Percentiles rank a stretch among this genome's conserved stretches.
phyloP scores from a whole-genome alignment of 192 early-diverging fungal species.

The Umbelopsis isabellina region DNA sequence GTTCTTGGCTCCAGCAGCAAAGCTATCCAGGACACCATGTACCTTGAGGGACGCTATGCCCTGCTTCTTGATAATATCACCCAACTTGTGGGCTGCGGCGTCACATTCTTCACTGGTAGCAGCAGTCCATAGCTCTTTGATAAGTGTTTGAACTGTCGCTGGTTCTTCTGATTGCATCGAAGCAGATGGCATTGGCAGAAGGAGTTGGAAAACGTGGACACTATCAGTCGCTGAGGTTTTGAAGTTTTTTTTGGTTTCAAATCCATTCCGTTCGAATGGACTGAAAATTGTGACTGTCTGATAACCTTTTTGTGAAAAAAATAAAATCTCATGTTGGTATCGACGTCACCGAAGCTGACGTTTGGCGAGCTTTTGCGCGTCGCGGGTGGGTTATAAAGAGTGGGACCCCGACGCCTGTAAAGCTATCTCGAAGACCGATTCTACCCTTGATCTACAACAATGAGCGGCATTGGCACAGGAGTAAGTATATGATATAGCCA shows the following conservation, averaged over 20 bases:
- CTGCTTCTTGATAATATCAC: slow-evolving; percentile 46
- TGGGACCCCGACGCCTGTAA: slow-evolving; percentile 8
- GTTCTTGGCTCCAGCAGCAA: slow-evolving; percentile 61
- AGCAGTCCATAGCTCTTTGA: slow-evolving; percentile 47
- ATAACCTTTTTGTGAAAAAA: neutral
- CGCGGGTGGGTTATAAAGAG: neutral
- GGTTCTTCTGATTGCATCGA: slow-evolving; percentile 4
- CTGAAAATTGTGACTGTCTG: neutral
- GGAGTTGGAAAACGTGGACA: neutral
- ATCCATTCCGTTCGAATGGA: neutral
- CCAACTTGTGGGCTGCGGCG: slow-evolving; percentile 47
- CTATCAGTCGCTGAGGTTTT: neutral
- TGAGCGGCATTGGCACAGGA: slow-evolving; percentile 93
- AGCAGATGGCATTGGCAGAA: neutral
- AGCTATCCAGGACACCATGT: slow-evolving; percentile 56
- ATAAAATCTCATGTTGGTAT: neutral
- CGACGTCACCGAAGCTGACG: slow-evolving; percentile 16
- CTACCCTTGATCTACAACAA: slow-evolving; percentile 36
- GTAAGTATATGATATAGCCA: slow-evolving; percentile 49
- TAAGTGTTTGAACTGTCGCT: slow-evolving; percentile 28
- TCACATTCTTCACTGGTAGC: slow-evolving; percentile 57
- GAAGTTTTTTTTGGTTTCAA: slow-evolving; percentile 19
- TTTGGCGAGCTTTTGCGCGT: slow-evolving; percentile 14
- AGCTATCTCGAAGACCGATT: slow-evolving; percentile 10
- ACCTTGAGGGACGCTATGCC: slow-evolving; percentile 61